Evolutionary conservation across 495 filamentous ascomycete species (phyloP), one percentile per base, ranked within the genome.

Genomic region (Penicillium salamii): DNA sequence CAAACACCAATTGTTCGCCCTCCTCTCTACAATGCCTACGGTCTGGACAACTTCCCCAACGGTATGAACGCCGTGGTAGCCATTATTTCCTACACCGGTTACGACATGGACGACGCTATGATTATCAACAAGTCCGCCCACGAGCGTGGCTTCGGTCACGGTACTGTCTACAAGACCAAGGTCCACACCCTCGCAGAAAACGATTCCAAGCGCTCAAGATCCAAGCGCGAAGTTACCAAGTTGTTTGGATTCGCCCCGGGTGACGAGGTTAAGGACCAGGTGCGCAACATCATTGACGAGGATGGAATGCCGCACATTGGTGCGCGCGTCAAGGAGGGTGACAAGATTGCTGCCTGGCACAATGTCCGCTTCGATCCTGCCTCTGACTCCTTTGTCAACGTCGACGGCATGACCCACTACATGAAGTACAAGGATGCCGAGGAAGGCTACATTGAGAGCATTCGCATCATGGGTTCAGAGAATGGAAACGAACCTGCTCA

Each of bases 81-180:
- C 44, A 95, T 98, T 63, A 95, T 98, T 49, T 96, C 93, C 4
- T 98, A 98, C 71, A 97, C 93, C 5, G 93, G 92, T 36, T 97
- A 97, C 66, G 93, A 98, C 78, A 97, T 98, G 93, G 93, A 98
- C 75, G 93, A 98, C 72, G 93, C 93, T 66, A 98, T 98, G 93
- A 97, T 98, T 57, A 78, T 98, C 61, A 97, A 97, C 76, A 98
- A 98, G 66, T 97, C 92, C 12, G 84, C 92, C 2, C 89, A 97
- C 70, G 93, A 98, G 68, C 86, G 93, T 49, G 93, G 93, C n/a
- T 97, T 97, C 62, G 91, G 88, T 36, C 82, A 97, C 65, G 93
- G 93, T 36, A 95, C 89, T 7, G 89, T 98, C 62, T 97, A 96
- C 79, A 98, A 98, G 75, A 95, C 90, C 28, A 96, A 97, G 70